Evolutionary conservation across 805 yeast species (phyloP), one percentile per base, ranked within the genome.

Genomic region (Myxozyma sirexii): DNA sequence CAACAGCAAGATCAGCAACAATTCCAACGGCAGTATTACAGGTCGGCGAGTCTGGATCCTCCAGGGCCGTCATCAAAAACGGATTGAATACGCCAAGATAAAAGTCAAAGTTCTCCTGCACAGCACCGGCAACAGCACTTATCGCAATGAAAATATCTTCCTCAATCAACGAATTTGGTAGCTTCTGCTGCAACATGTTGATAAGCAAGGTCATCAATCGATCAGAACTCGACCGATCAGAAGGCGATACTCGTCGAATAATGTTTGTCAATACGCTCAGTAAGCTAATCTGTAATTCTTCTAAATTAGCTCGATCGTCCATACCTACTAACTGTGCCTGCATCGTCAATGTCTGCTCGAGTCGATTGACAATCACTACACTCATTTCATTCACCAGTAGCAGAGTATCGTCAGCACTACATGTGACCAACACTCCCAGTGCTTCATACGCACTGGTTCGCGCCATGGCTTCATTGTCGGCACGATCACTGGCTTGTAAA

Each of bases 381-480:
- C 97, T 96, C 66, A 93, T 82, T 48, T 80, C 79, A 62, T 87
- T 85, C 38, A 92, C 86, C 24, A 84, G 74, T 38, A 83, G 84
- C 73, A 88, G 79, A 42, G 87, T 87, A 69, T 84, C 88, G 46
- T 79, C 80, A 4, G 96, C 84, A 69, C 93, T 81, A 73, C 82
- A 87, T 49, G 85, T 80, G 24, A 93, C 96, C 70, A 92, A 77
- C 0, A 93, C 80, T 1, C 96, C 85, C 66, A 94, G 77, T 0
- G 97, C 96, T 75, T 96, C 97, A 73, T 90, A 94, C 1, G 98
- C 96, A n/a, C 97, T 90, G 1, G 98, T 93, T 71, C 98, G 82
- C 4, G 96, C 83, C 60, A 90, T 85, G 71, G 83, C 81, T 72
- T 93, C 98, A 70, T 94, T 94, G 70, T 90, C 97, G 17, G 77